phyloP scores from a whole-genome alignment of 306 rosid genomes.

The Casuarina cunninghamiana region DNA sequence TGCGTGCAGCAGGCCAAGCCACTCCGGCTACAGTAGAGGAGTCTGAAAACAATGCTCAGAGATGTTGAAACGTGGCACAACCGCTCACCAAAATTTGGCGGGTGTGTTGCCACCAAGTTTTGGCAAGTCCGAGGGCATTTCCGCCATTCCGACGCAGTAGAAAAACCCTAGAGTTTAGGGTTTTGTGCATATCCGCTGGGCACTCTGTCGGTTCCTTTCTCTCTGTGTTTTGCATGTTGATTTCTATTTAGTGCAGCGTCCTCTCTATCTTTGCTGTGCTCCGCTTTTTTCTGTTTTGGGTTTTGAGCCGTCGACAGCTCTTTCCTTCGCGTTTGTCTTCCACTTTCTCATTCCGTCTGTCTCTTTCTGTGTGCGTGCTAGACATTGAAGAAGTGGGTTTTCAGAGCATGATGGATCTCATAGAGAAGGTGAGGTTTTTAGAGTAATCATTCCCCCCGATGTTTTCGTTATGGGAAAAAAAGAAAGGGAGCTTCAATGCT shows the following conservation, averaged over 20 bases:
- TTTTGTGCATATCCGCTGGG: constrained; percentile 29
- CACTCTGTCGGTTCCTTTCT: constrained; percentile 32
- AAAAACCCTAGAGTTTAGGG: constrained; percentile 17
- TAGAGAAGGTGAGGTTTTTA: constrained; percentile 31
- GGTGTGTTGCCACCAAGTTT: constrained; percentile 13
- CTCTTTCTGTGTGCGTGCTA: not conserved
- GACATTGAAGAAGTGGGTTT: not conserved
- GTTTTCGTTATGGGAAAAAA: not conserved
- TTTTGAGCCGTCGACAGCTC: not conserved
- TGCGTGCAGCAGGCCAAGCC: too few relatives aligned
- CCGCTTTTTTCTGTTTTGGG: not conserved
- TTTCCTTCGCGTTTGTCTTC: not conserved
- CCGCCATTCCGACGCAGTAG: constrained; percentile 20
- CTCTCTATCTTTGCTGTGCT: not conserved
- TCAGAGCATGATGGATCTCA: constrained; percentile 45
- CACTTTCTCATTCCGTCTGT: not conserved
- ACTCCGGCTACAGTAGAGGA: not conserved
- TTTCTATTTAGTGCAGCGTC: not conserved
- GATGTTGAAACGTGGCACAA: constrained; percentile 42
- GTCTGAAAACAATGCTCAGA: not conserved
- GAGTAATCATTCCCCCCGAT: too few relatives aligned
- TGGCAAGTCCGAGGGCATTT: constrained; percentile 20
- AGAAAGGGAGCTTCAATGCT: not conserved
- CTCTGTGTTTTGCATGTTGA: constrained; percentile 13
- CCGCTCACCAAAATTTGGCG: constrained; percentile 21